Evolutionary conservation across 176 grass and related monocot genomes (phyloP).

Genomic region (Oryza glaberrima): DNA sequence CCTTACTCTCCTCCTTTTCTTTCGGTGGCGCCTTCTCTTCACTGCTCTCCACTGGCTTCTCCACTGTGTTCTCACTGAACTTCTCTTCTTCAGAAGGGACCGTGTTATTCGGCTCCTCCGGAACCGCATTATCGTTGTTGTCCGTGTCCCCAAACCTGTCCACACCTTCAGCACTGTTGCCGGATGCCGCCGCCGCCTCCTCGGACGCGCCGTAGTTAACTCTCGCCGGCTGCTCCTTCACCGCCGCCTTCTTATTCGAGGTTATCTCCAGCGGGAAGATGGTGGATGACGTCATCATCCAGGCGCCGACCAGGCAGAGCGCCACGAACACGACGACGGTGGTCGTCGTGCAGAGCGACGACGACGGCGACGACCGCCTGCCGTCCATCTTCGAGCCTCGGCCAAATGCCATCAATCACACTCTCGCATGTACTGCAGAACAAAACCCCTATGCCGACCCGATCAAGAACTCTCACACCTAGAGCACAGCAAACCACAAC

Average conservation of each 20-base stretch:
- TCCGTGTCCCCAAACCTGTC: slow-evolving; percentile 50
- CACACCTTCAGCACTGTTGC: slow-evolving; percentile 42
- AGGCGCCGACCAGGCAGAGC: slow-evolving; percentile 81
- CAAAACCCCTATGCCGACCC: slow-evolving; percentile 1
- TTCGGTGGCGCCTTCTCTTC: slow-evolving; percentile 44
- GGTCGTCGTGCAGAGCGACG: slow-evolving; percentile 75
- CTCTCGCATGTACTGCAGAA: slow-evolving; percentile 37
- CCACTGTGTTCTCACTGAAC: slow-evolving; percentile 42
- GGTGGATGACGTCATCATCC: slow-evolving; percentile 93
- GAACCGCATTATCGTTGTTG: slow-evolving; percentile 42
- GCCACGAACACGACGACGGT: slow-evolving; percentile 74
- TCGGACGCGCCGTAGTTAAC: slow-evolving; percentile 44
- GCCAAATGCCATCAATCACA: slow-evolving; percentile 69
- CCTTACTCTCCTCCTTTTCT: slow-evolving; percentile 46
- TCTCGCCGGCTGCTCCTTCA: slow-evolving; percentile 36
- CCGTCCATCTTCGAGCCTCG: slow-evolving; percentile 73
- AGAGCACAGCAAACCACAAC: slow-evolving; percentile 31
- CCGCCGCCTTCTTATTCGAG: slow-evolving; percentile 52
- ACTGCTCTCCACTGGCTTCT: slow-evolving; percentile 49
- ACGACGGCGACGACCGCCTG: slow-evolving; percentile 59
- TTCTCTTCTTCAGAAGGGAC: slow-evolving; percentile 48
- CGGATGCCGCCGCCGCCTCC: slow-evolving; percentile 26
- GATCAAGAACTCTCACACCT: slow-evolving; percentile 33
- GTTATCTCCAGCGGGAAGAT: slow-evolving; percentile 65
- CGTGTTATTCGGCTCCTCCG: slow-evolving; percentile 50